Evolutionary conservation across 371 early-diverging fungal genomes (phyloP).

Genomic region (Mucor sp.): DNA sequence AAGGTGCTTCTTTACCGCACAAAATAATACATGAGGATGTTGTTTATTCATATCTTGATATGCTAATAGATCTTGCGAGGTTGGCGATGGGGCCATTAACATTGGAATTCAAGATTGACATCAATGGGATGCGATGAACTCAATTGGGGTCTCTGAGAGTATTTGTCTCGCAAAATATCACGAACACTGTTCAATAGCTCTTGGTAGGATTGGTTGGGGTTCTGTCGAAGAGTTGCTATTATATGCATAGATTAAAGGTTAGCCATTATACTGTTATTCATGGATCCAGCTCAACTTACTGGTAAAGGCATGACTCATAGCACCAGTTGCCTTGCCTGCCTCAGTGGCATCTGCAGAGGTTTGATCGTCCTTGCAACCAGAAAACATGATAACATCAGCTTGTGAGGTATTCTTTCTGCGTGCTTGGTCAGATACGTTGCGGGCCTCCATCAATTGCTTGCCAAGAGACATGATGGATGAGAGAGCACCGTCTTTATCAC

Average conservation of each 20-base stretch:
- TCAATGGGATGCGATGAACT: conserved; percentile 79
- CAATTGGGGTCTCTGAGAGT: conserved; percentile 84
- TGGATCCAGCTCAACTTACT: conserved; percentile 26
- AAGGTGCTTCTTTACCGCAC: no score
- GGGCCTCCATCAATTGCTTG: conserved; percentile 42
- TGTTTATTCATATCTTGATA: no score
- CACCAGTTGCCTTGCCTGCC: conserved; percentile 65
- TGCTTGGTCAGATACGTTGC: conserved; percentile 38
- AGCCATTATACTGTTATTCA: no score
- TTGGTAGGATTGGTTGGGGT: conserved; percentile 73
- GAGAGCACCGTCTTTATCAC: conserved; percentile 44
- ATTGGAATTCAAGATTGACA: conserved; percentile 64
- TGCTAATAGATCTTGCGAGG: no score
- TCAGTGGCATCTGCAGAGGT: conserved; percentile 84
- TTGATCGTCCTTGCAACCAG: conserved; percentile 91
- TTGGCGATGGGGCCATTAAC: conserved; percentile 14
- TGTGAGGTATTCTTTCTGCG: conserved; percentile 50
- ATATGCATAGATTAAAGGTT: background rate
- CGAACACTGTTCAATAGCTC: conserved; percentile 77
- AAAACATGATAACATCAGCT: conserved; percentile 87
- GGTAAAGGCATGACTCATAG: conserved; percentile 85
- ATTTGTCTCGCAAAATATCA: conserved; percentile 70
- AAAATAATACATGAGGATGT: no score
- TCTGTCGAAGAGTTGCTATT: conserved; percentile 52
- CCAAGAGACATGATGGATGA: conserved; percentile 52